A percentile compares a stretch with the other conserved stretches of the same genome.
These are phyloP conservation scores for Geotrichum bryndzae DNA, from an alignment of 1,139 yeast genomes.

Conservation along the genomic window DNA sequence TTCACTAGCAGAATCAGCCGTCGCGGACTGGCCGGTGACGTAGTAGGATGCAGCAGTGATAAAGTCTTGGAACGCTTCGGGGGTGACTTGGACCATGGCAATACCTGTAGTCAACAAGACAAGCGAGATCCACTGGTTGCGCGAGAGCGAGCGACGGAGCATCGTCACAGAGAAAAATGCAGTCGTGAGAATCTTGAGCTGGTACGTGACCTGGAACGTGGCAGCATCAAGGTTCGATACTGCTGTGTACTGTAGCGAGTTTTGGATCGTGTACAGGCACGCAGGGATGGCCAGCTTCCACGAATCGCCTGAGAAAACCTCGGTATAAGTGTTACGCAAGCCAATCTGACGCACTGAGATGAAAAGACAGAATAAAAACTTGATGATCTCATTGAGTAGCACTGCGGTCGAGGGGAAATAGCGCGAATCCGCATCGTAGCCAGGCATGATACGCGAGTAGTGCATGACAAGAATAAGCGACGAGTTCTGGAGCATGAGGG, in stretches of 20 bases:
- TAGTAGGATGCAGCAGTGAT: slow-evolving; percentile 19
- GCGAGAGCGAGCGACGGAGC: slow-evolving; percentile 32
- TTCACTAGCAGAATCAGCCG: not conserved
- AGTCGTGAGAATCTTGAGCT: slow-evolving; percentile 40
- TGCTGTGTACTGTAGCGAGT: slow-evolving; percentile 40
- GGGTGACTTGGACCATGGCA: slow-evolving; percentile 40
- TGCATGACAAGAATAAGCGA: slow-evolving; percentile 39
- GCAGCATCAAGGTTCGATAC: slow-evolving; percentile 42
- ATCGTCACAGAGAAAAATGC: slow-evolving; percentile 42
- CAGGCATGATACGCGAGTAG: slow-evolving; percentile 41
- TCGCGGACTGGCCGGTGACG: slow-evolving; percentile 12
- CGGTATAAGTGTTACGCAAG: slow-evolving; percentile 24
- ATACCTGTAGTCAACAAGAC: slow-evolving; percentile 37
- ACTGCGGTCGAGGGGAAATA: slow-evolving; percentile 42
- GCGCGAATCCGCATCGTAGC: slow-evolving; percentile 29
- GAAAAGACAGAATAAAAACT: slow-evolving; percentile 32
- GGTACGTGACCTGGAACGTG: slow-evolving; percentile 42
- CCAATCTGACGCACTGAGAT: slow-evolving; percentile 30
- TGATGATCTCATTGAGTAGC: slow-evolving; percentile 38
- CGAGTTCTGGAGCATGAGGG: slow-evolving; percentile 37
- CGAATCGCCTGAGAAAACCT: slow-evolving; percentile 36
- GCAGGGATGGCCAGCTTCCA: slow-evolving; percentile 42
- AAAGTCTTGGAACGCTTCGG: slow-evolving; percentile 27
- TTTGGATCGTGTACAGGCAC: slow-evolving; percentile 39
- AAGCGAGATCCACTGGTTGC: slow-evolving; percentile 37